Conservation (phyloP, 257 asterid species). For the Nicotiana attenuata region DNA sequence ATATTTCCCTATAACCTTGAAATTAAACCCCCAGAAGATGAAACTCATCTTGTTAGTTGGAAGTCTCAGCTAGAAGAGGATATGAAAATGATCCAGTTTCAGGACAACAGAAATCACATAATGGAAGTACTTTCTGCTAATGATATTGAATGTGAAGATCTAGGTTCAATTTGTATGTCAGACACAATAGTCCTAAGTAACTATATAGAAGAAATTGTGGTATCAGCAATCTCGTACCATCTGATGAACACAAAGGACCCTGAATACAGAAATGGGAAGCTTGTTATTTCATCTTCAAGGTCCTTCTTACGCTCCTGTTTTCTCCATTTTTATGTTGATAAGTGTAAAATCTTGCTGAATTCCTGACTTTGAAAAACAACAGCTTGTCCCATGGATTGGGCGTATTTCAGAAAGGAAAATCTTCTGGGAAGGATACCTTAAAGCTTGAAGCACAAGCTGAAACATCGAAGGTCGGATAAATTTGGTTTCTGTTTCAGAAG, state of each 20-base stretch:
- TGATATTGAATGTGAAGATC: slow-evolving; percentile 78
- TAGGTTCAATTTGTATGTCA: slow-evolving; percentile 62
- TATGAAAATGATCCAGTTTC: slow-evolving; percentile 69
- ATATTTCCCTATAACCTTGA: slow-evolving; percentile 77
- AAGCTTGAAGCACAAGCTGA: slow-evolving; percentile 56
- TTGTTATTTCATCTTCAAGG: slow-evolving; percentile 76
- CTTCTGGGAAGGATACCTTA: slow-evolving; percentile 35
- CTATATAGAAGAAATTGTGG: slow-evolving; percentile 81
- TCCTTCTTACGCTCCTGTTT: slow-evolving; percentile 7
- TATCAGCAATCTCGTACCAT: slow-evolving; percentile 82
- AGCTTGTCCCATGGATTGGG: slow-evolving; percentile 72
- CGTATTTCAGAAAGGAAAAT: slow-evolving; percentile 64
- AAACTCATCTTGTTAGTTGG: slow-evolving; percentile 70
- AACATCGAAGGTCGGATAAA: slow-evolving; percentile 42
- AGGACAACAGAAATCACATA: slow-evolving; percentile 77
- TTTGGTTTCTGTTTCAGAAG: background rate
- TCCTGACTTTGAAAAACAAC: slow-evolving; percentile 15
- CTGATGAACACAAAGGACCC: slow-evolving; percentile 64
- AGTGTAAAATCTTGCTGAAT: slow-evolving; percentile 23
- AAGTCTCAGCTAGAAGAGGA: slow-evolving; percentile 79
- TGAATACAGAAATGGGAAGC: slow-evolving; percentile 78
- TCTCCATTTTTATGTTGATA: background rate
- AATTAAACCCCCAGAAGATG: slow-evolving; percentile 79
- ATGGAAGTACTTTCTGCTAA: slow-evolving; percentile 77
- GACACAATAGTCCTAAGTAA: slow-evolving; percentile 70